These are phyloP conservation scores for Westerdykella ornata DNA, from an alignment of 2,329 filamentous ascomycete genomes.

Conservation along the genomic window DNA sequence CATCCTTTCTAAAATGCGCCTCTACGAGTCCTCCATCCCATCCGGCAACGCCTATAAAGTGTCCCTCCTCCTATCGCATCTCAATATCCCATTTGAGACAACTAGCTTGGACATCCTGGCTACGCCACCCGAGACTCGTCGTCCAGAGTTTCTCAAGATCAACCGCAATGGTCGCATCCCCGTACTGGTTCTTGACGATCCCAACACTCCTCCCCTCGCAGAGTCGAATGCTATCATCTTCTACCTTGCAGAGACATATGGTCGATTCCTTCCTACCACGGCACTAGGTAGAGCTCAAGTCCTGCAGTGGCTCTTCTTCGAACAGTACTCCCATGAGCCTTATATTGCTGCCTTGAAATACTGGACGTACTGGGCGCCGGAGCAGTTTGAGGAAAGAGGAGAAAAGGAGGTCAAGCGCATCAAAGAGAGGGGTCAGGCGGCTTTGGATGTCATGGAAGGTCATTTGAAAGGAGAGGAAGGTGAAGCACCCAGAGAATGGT, in stretches of 20 bases:
- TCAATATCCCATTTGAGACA: slow-evolving; percentile 9
- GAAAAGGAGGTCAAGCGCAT: slow-evolving; percentile 6
- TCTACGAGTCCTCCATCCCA: slow-evolving; percentile 14
- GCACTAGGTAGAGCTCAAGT: slow-evolving; percentile 6
- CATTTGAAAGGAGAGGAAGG: slow-evolving; percentile 6
- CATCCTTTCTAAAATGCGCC: slow-evolving; percentile 6
- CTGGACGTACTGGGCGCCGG: slow-evolving; percentile 9
- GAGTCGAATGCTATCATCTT: slow-evolving; percentile 15
- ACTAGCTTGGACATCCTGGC: slow-evolving; percentile 10
- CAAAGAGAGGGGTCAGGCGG: slow-evolving; percentile 8
- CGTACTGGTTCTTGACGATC: slow-evolving; percentile 11
- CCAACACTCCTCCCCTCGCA: slow-evolving; percentile 6
- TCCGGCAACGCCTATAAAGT: slow-evolving; percentile 18
- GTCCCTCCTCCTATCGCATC: slow-evolving; percentile 10
- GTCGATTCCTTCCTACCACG: slow-evolving; percentile 7
- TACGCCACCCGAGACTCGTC: slow-evolving; percentile 8
- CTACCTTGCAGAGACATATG: slow-evolving; percentile 9
- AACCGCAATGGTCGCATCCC: slow-evolving; percentile 13
- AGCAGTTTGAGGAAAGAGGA: slow-evolving; percentile 3
- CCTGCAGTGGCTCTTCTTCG: slow-evolving; percentile 16
- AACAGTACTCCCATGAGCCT: slow-evolving; percentile 13
- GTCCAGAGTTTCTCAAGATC: slow-evolving; percentile 7
- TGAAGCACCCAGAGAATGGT: slow-evolving; percentile 3
- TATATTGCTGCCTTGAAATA: slow-evolving; percentile 12
- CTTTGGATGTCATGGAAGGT: slow-evolving; percentile 12